These are phyloP conservation scores for Lactarius evosmus DNA, from an alignment of 768 basidiomycete genomes.

Conservation along the genomic window DNA sequence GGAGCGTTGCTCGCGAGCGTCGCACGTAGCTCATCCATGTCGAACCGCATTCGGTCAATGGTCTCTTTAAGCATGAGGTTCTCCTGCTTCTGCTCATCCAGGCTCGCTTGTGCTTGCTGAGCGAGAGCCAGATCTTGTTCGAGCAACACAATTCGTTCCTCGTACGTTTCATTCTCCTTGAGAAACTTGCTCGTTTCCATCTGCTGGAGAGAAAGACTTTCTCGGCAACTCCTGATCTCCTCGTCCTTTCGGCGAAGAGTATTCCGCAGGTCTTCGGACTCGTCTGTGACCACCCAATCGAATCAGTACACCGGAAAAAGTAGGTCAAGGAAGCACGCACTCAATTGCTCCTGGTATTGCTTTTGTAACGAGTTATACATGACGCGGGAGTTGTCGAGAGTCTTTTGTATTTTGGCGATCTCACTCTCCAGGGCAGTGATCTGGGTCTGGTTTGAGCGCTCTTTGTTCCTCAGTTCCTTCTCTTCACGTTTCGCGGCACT, in stretches of 20 bases:
- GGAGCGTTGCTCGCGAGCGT: slow-evolving; percentile 39
- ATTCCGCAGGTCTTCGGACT: slow-evolving; percentile 75
- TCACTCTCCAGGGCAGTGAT: slow-evolving; percentile 74
- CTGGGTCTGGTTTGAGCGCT: slow-evolving; percentile 66
- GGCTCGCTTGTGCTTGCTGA: slow-evolving; percentile 63
- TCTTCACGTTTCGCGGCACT: slow-evolving; percentile 83
- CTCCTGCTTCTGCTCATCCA: slow-evolving; percentile 94
- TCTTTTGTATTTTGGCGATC: slow-evolving; percentile 69
- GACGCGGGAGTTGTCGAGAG: slow-evolving; percentile 66
- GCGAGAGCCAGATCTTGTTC: slow-evolving; percentile 69
- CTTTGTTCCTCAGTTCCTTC: slow-evolving; percentile 86
- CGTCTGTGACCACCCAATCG: slow-evolving; percentile 42
- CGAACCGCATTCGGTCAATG: slow-evolving; percentile 90
- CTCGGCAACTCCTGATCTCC: slow-evolving; percentile 61
- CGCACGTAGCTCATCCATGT: slow-evolving; percentile 86
- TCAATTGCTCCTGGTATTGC: slow-evolving; percentile 86
- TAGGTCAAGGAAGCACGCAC: slow-evolving; percentile 43
- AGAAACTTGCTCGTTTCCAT: slow-evolving; percentile 65
- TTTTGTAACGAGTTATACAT: slow-evolving; percentile 77
- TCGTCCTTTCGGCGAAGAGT: slow-evolving; percentile 73
- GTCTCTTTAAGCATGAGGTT: slow-evolving; percentile 93
- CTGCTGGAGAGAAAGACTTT: slow-evolving; percentile 55
- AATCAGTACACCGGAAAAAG: slow-evolving; percentile 6
- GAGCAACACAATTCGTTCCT: slow-evolving; percentile 66
- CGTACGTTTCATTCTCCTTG: slow-evolving; percentile 66